Conservation (phyloP, 768 basidiomycete species). For the Suillus ampliporus region DNA sequence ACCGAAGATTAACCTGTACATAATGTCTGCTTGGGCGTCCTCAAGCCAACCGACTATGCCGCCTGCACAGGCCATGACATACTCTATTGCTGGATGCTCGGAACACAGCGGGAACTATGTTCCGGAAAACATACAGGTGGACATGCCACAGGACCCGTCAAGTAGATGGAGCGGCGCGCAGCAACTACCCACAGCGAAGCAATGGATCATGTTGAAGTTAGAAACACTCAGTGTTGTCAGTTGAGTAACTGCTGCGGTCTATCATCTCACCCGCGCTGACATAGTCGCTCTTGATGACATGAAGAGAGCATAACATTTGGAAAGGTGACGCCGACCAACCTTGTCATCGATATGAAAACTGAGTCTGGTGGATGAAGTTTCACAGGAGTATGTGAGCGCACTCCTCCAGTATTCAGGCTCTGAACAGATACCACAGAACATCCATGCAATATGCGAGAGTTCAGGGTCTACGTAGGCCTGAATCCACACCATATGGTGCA, state of each 20-base stretch:
- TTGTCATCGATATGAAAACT: not conserved
- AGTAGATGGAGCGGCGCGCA: constrained; percentile 81
- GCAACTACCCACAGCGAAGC: constrained; percentile 57
- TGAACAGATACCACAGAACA: constrained; percentile 56
- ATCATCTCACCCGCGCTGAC: constrained; percentile 12
- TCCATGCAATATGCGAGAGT: constrained; percentile 87
- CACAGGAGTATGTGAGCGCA: constrained; percentile 31
- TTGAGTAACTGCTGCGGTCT: constrained; percentile 46
- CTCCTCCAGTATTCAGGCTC: not conserved
- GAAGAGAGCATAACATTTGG: constrained; percentile 80
- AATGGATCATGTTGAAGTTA: constrained; percentile 75
- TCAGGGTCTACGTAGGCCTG: constrained; percentile 72
- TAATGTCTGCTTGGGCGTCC: constrained; percentile 12
- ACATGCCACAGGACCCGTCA: constrained; percentile 64
- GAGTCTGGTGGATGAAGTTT: constrained; percentile 19
- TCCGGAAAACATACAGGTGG: constrained; percentile 70
- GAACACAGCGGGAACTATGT: constrained; percentile 74
- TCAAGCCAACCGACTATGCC: constrained; percentile 12
- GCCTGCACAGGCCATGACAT: constrained; percentile 41
- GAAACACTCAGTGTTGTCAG: constrained; percentile 68
- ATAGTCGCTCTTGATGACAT: constrained; percentile 13
- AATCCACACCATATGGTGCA: constrained; percentile 71
- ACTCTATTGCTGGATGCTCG: constrained; percentile 64
- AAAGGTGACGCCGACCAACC: constrained; percentile 53
- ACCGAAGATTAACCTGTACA: not conserved